Evolutionary conservation across 176 grass and related monocot genomes (phyloP).

Genomic region (Areca catechu): DNA sequence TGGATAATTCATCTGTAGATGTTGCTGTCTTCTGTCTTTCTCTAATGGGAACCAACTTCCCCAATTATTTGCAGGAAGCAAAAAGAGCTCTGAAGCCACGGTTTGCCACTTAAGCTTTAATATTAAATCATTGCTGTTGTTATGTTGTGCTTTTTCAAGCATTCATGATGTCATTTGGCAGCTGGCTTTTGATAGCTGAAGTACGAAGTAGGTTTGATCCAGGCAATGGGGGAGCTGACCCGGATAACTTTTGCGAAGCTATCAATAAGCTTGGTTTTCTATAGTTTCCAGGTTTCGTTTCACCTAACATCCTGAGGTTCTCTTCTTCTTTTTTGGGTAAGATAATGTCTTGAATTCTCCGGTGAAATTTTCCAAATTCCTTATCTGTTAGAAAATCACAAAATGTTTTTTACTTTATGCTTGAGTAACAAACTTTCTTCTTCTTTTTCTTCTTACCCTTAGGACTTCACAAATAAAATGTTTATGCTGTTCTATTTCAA

Average conservation of each 20-base stretch:
- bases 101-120: constrained; percentile 28
- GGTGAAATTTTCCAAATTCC: constrained; percentile 1
- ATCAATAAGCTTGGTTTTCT: constrained; percentile 69
- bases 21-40: constrained; percentile 97
- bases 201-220: constrained; percentile 86
- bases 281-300: constrained; percentile 61
- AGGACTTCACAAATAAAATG: constrained; percentile 92
- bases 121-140: not conserved
- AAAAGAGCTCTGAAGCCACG: constrained; percentile 76
- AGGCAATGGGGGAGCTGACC: constrained; percentile 75
- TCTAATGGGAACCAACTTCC: constrained; percentile 84
- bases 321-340: too few species aligned
- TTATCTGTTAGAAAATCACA: too few species aligned
- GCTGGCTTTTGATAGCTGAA: constrained; percentile 95
- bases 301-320: not conserved
- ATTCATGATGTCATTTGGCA: constrained; percentile 31
- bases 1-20: constrained; percentile 66
- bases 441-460: constrained; percentile 14
- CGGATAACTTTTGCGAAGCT: constrained; percentile 71
- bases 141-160: constrained; percentile 6
- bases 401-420: too few species aligned
- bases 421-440: too few species aligned
- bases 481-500: constrained; percentile 85
- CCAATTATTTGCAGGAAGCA: constrained; percentile 76
- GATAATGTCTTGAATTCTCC: too few species aligned